Evolutionary conservation across 129 eudicot species (phyloP).

Genomic region (Artemisia annua): DNA sequence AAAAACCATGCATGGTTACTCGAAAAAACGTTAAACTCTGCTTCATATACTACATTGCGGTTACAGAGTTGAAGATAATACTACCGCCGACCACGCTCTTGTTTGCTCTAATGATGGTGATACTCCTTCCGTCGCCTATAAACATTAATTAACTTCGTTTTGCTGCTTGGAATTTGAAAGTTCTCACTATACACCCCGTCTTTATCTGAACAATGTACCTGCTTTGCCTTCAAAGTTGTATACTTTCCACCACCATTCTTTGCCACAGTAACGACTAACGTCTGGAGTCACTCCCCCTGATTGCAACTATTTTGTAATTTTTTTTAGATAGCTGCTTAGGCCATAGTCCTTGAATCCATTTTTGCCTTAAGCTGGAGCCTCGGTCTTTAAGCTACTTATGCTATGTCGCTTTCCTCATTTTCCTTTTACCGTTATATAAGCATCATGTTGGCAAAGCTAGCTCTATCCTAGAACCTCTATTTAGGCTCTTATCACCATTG

Average conservation of each 20-base stretch:
- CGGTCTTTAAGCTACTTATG: slow-evolving; percentile 26
- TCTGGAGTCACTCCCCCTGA: slow-evolving; percentile 26
- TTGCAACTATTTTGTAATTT: slow-evolving; percentile 41
- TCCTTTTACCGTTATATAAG: slow-evolving; percentile 36
- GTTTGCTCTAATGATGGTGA: slow-evolving; percentile 54
- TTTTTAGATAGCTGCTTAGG: slow-evolving; percentile 41
- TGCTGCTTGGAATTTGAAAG: slow-evolving; percentile 39
- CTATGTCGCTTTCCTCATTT: slow-evolving; percentile 41
- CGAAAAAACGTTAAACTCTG: background rate
- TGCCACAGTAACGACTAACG: slow-evolving; percentile 46
- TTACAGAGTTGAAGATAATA: slow-evolving; percentile 47
- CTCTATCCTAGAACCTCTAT: slow-evolving; percentile 17
- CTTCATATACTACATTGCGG: slow-evolving; percentile 39
- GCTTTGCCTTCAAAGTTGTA: slow-evolving; percentile 34
- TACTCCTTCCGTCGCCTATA: slow-evolving; percentile 50
- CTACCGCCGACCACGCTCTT: slow-evolving; percentile 36
- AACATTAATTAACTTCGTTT: slow-evolving; percentile 44
- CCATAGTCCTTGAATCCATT: slow-evolving; percentile 3
- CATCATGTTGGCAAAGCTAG: slow-evolving; percentile 31
- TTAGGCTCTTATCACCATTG: slow-evolving; percentile 5
- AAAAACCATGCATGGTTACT: background rate
- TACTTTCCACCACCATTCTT: slow-evolving; percentile 53
- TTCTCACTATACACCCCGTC: slow-evolving; percentile 48
- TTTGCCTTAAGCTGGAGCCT: slow-evolving; percentile 42
- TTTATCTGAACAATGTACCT: slow-evolving; percentile 44